phyloP scores from a whole-genome alignment of 2,329 filamentous ascomycete species.

The Xylariales sp. region DNA sequence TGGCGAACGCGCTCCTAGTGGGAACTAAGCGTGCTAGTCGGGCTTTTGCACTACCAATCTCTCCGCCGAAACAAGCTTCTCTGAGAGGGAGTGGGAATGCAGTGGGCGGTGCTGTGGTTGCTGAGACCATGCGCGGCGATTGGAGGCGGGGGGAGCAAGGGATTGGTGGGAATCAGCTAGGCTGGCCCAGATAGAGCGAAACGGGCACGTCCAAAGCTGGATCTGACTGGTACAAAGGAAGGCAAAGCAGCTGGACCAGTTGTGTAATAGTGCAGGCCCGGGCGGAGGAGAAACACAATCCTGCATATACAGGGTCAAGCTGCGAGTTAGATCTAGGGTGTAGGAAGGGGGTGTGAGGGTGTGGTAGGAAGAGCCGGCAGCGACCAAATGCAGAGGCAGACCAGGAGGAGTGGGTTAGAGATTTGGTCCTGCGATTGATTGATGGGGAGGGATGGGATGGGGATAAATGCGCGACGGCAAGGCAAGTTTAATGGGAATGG shows the following conservation, averaged over 20 bases:
- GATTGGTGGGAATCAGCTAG: slow-evolving; percentile 9
- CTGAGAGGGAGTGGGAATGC: not conserved
- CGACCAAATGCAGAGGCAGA: no score
- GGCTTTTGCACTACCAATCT: not conserved
- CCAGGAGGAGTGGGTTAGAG: slow-evolving; percentile 21
- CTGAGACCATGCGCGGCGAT: slow-evolving; percentile 6
- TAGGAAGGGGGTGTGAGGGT: no score
- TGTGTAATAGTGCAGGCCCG: not conserved
- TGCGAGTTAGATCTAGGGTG: slow-evolving; percentile 23
- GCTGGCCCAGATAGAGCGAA: slow-evolving; percentile 3
- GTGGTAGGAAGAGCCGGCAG: slow-evolving; percentile 16
- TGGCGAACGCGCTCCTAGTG: no score
- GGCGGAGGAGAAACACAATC: not conserved
- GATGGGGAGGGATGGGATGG: slow-evolving; percentile 6
- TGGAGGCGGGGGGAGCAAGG: slow-evolving; percentile 4
- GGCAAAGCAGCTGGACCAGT: not conserved
- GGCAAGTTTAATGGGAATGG: slow-evolving; percentile 10
- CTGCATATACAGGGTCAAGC: slow-evolving; percentile 15
- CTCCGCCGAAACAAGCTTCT: not conserved
- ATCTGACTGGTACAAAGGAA: slow-evolving; percentile 5
- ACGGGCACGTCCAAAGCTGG: not conserved
- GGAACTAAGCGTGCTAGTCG: no score
- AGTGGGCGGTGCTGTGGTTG: not conserved
- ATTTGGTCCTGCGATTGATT: slow-evolving; percentile 18
- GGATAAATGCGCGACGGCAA: slow-evolving; percentile 10